Base-by-base conservation (phyloP, 345 rosid genomes). In the Hibiscus mutabilis region DNA sequence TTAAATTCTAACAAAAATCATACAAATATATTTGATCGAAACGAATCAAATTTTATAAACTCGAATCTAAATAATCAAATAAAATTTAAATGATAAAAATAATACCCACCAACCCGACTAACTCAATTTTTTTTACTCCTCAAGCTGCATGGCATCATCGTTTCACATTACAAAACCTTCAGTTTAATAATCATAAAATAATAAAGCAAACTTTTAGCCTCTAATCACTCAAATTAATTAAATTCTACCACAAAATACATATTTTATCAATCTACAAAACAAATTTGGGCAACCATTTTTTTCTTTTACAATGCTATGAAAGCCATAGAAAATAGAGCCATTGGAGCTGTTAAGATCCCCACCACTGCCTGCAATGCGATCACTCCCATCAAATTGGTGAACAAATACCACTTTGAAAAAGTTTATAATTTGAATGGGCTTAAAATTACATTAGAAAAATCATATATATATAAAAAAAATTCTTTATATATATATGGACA, bases 291-390 rank as follows among this genome's bases (percentile, higher is more conserved):
- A 24, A 25, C 8, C 60, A 6, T 58, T 24, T 29, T 44, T 1
- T 1, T 3, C 14, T 67, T 61, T 68, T 22, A 81, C 77, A 66
- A 59, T 2, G 27, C 2, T 73, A 82, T 62, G 60, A 81, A 72
- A 59, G 72, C 33, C 66, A 52, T 61, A 60, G 69, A 73, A 49
- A 79, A 66, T 6, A 79, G 52, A 75, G 78, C 64, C 81, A 68
- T 31, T 68, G 72, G 82, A 69, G 66, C 69, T 65, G 80, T 77
- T 29, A 71, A 60, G 10, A 79, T 51, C 79, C 82, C 82, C 80
- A 77, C 77, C 78, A 44, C 67, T 78, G 71, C 87, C 88, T 84
- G 88, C 83, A 82, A 25, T 31, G 58, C 49, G 18, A 73, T 75
- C 42, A 37, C 42, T 37, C 42, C 42, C 42, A 8, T 37, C 60